Percentiles rank a stretch among this genome's conserved stretches.
phyloP scores from a whole-genome alignment of 768 basidiomycete species.

The Kwoniella sp. region DNA sequence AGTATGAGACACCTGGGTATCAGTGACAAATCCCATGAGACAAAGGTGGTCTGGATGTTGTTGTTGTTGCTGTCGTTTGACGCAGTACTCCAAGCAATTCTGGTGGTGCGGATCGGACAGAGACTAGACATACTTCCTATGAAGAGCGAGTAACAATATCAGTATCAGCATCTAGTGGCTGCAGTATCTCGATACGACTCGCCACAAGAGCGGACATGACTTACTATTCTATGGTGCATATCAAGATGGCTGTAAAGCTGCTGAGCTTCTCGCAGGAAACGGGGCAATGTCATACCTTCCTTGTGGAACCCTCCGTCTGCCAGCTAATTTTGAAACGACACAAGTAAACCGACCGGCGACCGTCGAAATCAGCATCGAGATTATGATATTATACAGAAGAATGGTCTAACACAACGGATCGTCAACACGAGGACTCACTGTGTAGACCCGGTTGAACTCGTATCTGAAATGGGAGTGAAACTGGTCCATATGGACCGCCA shows the following conservation, averaged over 20 bases:
- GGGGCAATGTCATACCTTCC: conserved; percentile 42
- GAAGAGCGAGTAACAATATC: neutral
- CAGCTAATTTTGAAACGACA: conserved; percentile 26
- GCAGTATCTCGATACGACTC: too few relatives aligned
- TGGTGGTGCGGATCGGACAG: neutral
- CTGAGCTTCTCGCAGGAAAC: conserved; percentile 45
- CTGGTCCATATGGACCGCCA: conserved; percentile 48
- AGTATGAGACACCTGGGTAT: too few relatives aligned
- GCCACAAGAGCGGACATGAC: too few relatives aligned
- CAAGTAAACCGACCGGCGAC: neutral
- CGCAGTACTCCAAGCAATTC: too few relatives aligned
- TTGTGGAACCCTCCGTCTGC: conserved; percentile 51
- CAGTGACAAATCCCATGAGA: neutral
- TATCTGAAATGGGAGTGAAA: conserved; percentile 52
- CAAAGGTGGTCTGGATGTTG: too few relatives aligned
- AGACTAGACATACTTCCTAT: conserved; percentile 1
- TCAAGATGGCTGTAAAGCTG: conserved; percentile 45
- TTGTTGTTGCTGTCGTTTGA: too few relatives aligned
- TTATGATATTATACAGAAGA: too few relatives aligned
- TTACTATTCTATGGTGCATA: conserved; percentile 53
- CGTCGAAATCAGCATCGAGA: neutral
- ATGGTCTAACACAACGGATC: too few relatives aligned
- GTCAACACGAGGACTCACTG: conserved; percentile 44
- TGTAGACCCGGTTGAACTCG: conserved; percentile 47
- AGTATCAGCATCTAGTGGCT: too few relatives aligned